phyloP scores from a whole-genome alignment of 2,329 filamentous ascomycete genomes.

The Aspergillus piperis region DNA sequence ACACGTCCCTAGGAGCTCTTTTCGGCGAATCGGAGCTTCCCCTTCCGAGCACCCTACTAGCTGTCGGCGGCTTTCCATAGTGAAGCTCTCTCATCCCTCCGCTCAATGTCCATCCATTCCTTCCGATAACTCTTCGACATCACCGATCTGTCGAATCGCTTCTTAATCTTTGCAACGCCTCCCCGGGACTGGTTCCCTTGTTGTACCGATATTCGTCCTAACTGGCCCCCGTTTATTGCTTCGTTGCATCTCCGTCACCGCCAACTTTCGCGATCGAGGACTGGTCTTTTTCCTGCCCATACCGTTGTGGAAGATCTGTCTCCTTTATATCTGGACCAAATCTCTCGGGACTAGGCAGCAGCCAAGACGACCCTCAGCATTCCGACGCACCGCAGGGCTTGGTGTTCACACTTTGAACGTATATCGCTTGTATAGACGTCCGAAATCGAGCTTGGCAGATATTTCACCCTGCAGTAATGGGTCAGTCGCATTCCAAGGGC shows the following conservation, averaged over 20 bases:
- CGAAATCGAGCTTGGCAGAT: constrained; percentile 34
- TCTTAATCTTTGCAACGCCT: constrained; percentile 6
- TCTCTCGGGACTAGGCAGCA: constrained; percentile 16
- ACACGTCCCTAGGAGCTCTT: constrained; percentile 18
- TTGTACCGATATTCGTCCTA: constrained; percentile 2
- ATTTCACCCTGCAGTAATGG: constrained; percentile 45
- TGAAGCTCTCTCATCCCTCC: constrained; percentile 15
- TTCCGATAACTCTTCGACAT: constrained; percentile 14
- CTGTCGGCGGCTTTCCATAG: constrained; percentile 21
- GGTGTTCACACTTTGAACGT: constrained; percentile 25
- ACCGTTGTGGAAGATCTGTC: constrained; percentile 6
- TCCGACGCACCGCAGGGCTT: constrained; percentile 28
- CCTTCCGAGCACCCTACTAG: constrained; percentile 23
- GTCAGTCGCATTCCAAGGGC: constrained; percentile 56
- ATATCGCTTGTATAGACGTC: constrained; percentile 26
- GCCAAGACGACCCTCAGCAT: constrained; percentile 32
- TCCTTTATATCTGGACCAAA: constrained; percentile 22
- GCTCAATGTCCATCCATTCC: constrained; percentile 16
- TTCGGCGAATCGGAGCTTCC: constrained; percentile 28
- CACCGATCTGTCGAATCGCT: constrained; percentile 2
- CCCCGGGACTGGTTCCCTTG: not conserved
- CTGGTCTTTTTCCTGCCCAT: not conserved
- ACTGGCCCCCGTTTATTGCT: not conserved
- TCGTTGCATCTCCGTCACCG: constrained; percentile 3
- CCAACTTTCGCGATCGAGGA: not conserved